phyloP scores from a whole-genome alignment of 202 grass and related monocot species.

The Saccharum hybrid region DNA sequence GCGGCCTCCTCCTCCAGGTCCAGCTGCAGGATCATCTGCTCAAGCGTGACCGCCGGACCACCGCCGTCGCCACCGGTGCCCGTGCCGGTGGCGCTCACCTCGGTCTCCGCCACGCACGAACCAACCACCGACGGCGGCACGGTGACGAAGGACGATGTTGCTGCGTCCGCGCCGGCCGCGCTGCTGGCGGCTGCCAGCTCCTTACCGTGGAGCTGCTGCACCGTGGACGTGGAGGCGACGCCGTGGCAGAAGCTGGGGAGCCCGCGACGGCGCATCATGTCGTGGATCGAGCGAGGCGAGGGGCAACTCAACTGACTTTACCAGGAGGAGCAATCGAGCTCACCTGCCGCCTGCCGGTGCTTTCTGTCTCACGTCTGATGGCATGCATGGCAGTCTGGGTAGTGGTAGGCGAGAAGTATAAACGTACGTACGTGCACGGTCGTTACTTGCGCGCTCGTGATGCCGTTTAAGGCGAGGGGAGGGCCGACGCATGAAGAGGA shows the following conservation, averaged over 20 bases:
- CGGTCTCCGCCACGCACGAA: slow-evolving; percentile 60
- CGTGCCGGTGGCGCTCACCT: neutral
- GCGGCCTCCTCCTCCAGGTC: slow-evolving; percentile 78
- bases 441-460: slow-evolving; percentile 41
- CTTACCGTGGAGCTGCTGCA: slow-evolving; percentile 56
- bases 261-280: slow-evolving; percentile 66
- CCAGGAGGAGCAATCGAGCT: slow-evolving; percentile 50
- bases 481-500: slow-evolving; percentile 26
- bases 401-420: neutral
- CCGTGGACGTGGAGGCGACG: slow-evolving; percentile 68
- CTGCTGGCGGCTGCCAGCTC: neutral
- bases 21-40: slow-evolving; percentile 97
- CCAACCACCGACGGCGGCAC: slow-evolving; percentile 44
- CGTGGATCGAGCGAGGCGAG: neutral
- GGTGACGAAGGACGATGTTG: slow-evolving; percentile 50
- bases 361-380: neutral
- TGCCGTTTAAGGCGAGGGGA: slow-evolving; percentile 21
- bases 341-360: neutral
- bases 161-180: neutral
- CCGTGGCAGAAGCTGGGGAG: slow-evolving; percentile 75
- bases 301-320: slow-evolving; percentile 21
- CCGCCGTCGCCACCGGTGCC: neutral
- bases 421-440: neutral
- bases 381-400: too few species aligned
- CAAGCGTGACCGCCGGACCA: slow-evolving; percentile 52